Base-by-base conservation (phyloP, 768 basidiomycete species). In the Rubroboletus satanas region DNA sequence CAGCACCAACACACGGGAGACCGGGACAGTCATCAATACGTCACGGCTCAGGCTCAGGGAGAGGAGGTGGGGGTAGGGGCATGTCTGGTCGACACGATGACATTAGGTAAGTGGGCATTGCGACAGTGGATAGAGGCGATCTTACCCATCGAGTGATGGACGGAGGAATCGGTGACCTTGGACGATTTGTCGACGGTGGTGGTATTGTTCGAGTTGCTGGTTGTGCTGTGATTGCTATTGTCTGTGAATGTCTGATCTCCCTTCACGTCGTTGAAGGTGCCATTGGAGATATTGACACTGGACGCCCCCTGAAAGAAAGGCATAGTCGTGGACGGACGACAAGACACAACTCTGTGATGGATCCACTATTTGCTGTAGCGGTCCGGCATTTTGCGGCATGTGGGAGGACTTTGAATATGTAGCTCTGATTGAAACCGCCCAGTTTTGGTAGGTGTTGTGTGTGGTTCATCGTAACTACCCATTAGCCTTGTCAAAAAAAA, bases 241-340 rank as follows among this genome's bases (percentile, higher is more conserved):
- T 59, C 57, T 3, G 55, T 62, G 3, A 29, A 49, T 9, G 48
- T 59, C 54, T 66, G 65, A 33, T 66, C 32, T 17, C 62, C 54
- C 2, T 51, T 45, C 31, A 66, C 62, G 15, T 66, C 65, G 48
- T 62, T 64, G 54, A 66, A 58, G 14, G 47, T 62, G 26, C 52
- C 44, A 38, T 66, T 32, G 3, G 62, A 56, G 42, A 33, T 52
- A 23, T 66, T 48, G 41, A 64, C 55, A 23, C 31, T 51, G 0
- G 56, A 44, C 12, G 65, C 62, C 4, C 60, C 60, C 17, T 66
- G 65, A 31, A 66, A 66, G 60, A 66, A 66, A 7, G 65, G 65
- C 65, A 66, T 66, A 26, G 4, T 5, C 17, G 35, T 17, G 9
- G 21, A 17, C 33, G 31, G 31, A 38, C 5, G 5, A 26, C 26